Conservation (phyloP, 805 yeast species). For the Candida qinlingensis region DNA sequence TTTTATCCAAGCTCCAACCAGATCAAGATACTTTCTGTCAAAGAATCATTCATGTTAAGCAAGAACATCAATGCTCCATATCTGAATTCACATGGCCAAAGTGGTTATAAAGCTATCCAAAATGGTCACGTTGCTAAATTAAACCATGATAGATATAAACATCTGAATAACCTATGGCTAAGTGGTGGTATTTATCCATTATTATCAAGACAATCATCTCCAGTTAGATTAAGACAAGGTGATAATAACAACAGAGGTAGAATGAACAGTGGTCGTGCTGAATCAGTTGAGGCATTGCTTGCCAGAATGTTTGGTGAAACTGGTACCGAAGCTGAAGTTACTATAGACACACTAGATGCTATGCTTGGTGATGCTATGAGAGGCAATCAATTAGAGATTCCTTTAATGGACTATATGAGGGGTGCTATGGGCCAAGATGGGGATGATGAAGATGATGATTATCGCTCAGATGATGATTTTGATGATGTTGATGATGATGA, state of each 20-base stretch:
- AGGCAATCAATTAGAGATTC: not conserved
- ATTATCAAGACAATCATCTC: constrained; percentile 29
- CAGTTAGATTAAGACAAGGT: not conserved
- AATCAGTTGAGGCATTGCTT: not conserved
- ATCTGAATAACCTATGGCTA: constrained; percentile 56
- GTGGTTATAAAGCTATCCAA: constrained; percentile 48
- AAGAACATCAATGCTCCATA: constrained; percentile 58
- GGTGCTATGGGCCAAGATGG: not conserved
- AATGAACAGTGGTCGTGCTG: not conserved
- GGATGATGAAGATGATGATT: constrained; percentile 1
- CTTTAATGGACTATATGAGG: not conserved
- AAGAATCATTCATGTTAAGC: constrained; percentile 25
- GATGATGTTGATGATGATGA: not conserved
- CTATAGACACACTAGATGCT: not conserved
- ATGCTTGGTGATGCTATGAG: not conserved
- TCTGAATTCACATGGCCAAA: constrained; percentile 70
- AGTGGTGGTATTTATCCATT: constrained; percentile 52
- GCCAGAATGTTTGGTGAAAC: not conserved
- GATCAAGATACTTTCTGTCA: constrained; percentile 22
- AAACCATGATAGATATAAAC: constrained; percentile 46
- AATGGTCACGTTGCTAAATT: constrained; percentile 53
- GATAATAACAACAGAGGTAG: not conserved
- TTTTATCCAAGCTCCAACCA: constrained; percentile 32
- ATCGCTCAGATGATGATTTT: not conserved
- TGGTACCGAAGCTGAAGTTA: not conserved